Percentiles rank a stretch among this genome's conserved stretches.
Conservation (phyloP, 163 green algal species). For the Trebouxia gelatinosa region DNA sequence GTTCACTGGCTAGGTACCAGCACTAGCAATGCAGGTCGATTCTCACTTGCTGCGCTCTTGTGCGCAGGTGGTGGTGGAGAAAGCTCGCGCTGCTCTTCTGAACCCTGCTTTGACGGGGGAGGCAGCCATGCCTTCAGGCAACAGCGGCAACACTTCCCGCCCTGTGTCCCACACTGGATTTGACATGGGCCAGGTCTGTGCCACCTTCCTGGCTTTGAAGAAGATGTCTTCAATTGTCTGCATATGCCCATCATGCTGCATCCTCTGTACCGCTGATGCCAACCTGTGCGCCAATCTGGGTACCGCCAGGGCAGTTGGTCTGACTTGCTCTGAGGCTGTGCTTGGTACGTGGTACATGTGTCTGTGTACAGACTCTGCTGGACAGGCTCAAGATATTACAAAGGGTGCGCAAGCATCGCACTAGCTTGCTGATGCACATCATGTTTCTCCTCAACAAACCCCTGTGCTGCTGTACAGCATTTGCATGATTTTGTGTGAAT, state of each 20-base stretch:
- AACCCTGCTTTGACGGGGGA: conserved; percentile 72
- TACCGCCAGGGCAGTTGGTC: no score
- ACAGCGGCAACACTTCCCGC: background rate
- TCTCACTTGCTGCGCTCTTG: no score
- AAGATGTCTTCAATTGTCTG: background rate
- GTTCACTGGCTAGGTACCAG: no score
- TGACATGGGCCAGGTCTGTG: conserved; percentile 57
- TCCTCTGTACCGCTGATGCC: no score
- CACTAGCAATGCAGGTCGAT: no score
- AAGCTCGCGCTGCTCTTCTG: conserved; percentile 68
- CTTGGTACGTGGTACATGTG: background rate
- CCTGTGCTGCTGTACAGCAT: no score
- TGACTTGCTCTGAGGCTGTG: background rate
- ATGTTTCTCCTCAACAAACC: no score
- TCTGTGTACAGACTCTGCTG: background rate
- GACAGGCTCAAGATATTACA: background rate
- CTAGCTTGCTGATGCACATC: no score
- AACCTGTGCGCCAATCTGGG: no score
- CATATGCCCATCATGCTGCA: no score
- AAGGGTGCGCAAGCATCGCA: no score
- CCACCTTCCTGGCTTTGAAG: background rate
- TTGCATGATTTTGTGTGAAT: no score
- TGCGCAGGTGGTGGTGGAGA: conserved; percentile 47
- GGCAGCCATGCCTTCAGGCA: conserved; percentile 33
- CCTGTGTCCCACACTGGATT: conserved; percentile 39